Evolutionary conservation across 345 rosid species (phyloP).

Genomic region (Lepidium africanum): DNA sequence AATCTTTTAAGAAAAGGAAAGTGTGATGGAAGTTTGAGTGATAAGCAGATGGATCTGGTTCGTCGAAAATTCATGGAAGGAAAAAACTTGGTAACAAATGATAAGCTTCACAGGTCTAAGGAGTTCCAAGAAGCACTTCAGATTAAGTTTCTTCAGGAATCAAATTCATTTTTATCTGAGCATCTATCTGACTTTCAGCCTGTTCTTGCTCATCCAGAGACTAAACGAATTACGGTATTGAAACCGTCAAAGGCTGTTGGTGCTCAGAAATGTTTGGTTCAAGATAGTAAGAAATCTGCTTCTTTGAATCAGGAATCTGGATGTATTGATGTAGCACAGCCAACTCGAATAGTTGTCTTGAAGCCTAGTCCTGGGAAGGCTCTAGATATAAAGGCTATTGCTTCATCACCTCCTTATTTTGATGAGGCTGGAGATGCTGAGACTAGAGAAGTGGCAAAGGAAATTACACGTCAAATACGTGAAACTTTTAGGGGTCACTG

Average conservation of each 20-base stretch:
- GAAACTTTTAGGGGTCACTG: constrained; percentile 47
- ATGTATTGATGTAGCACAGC: constrained; percentile 45
- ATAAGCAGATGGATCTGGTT: constrained; percentile 65
- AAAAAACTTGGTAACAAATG: constrained; percentile 64
- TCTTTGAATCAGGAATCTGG: constrained; percentile 28
- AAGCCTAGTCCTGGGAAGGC: constrained; percentile 72
- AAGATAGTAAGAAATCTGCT: constrained; percentile 35
- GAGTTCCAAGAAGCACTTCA: constrained; percentile 83
- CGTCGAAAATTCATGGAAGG: constrained; percentile 85
- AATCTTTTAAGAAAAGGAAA: constrained; percentile 30
- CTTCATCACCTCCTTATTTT: constrained; percentile 32
- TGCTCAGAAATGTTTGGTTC: constrained; percentile 33
- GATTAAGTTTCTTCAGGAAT: constrained; percentile 69
- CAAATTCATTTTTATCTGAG: constrained; percentile 58
- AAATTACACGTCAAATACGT: constrained; percentile 43
- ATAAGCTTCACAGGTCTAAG: constrained; percentile 65
- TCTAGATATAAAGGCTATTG: constrained; percentile 44
- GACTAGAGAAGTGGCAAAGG: constrained; percentile 55
- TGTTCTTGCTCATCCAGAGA: constrained; percentile 48
- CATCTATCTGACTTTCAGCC: constrained; percentile 40
- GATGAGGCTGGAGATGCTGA: constrained; percentile 56
- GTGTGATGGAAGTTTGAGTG: constrained; percentile 23
- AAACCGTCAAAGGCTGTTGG: constrained; percentile 66
- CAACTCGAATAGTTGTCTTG: constrained; percentile 83
- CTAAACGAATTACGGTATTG: constrained; percentile 76